Evolutionary conservation across 441 rosid genomes (phyloP), one percentile per base, ranked within the genome.

Genomic region (Melastoma candidum): DNA sequence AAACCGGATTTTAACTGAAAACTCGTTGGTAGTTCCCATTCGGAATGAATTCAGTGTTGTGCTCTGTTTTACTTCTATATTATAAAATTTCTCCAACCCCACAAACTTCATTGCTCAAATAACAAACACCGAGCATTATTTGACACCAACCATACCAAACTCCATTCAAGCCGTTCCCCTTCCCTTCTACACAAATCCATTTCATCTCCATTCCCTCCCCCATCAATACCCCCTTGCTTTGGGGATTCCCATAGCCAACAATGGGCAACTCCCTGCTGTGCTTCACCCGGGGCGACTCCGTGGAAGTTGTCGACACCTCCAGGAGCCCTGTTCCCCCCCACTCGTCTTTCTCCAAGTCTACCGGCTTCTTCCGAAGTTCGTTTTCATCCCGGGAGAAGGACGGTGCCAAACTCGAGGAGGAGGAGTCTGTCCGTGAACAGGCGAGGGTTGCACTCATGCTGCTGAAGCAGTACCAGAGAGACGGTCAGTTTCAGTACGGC

Each of bases 361-460:
- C 25, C n/a, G 49, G 41, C 41, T 32, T 32, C 41, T 32, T 32
- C 41, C 41, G 7, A 32, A 6, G 41, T 4, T 32, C 41, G 1
- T 32, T 32, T 8, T 32, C 8, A 8, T 32, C 41, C 41, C 8
- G 24, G 49, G 46, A 14, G 13, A 51, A 46, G 29, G 44, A 32
- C 4, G 51, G 24, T 24, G 9, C 2, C 25, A 14, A 26, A 2
- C 17, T 51, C 0, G 64, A 64, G 46, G 58, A 56, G 7, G 68
- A 58, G 9, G 44, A 60, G 13, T 9, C 25, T 27, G 56, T 64
- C 52, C 60, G 51, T 0, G 56, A 68, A 47, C 73, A 71, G 57
- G 75, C 79, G n/a, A n/a, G 64, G 26, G 66, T 68, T 22, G 77
- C 77, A 10, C 68, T 69, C 48, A 27, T 66, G 63, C 68, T 67